Evolutionary conservation across 1,139 yeast species (phyloP).

Genomic region (Sugiyamaella paludigena): DNA sequence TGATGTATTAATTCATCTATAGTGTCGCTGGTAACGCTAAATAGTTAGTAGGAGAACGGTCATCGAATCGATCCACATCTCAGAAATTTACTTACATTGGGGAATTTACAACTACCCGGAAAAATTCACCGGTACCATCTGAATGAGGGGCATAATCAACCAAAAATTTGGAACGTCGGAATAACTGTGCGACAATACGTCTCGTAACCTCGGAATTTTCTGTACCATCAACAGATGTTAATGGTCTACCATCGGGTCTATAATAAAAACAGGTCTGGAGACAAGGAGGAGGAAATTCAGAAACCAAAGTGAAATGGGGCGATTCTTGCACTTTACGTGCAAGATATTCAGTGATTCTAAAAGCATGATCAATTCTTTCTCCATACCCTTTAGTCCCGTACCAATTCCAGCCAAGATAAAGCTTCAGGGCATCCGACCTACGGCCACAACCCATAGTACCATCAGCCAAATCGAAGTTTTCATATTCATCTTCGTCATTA

Average conservation of each 20-base stretch:
- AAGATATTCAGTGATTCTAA: conserved; percentile 59
- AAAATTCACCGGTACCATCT: conserved; percentile 66
- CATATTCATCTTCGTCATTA: conserved; percentile 41
- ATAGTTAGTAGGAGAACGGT: conserved; percentile 25
- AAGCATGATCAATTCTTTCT: conserved; percentile 70
- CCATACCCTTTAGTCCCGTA: conserved; percentile 59
- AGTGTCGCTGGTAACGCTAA: conserved; percentile 39
- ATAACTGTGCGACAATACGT: conserved; percentile 59
- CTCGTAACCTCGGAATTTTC: conserved; percentile 62
- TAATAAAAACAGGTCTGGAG: conserved; percentile 82
- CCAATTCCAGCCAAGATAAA: conserved; percentile 79
- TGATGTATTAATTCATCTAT: conserved; percentile 44
- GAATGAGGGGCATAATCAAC: conserved; percentile 78
- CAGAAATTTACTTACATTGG: conserved; percentile 47
- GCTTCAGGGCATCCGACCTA: conserved; percentile 75
- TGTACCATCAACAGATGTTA: conserved; percentile 22
- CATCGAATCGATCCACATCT: too few relatives aligned
- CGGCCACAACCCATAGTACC: conserved; percentile 95
- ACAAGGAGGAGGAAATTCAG: conserved; percentile 65
- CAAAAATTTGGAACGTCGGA: conserved; percentile 60
- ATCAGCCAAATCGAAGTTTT: conserved; percentile 76
- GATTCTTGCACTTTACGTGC: conserved; percentile 43
- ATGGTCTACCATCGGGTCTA: conserved; percentile 11
- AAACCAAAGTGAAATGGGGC: conserved; percentile 51
- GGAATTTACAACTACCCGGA: conserved; percentile 80